Conservation (phyloP, 371 early-diverging fungal species). For the Smittium mucronatum region DNA sequence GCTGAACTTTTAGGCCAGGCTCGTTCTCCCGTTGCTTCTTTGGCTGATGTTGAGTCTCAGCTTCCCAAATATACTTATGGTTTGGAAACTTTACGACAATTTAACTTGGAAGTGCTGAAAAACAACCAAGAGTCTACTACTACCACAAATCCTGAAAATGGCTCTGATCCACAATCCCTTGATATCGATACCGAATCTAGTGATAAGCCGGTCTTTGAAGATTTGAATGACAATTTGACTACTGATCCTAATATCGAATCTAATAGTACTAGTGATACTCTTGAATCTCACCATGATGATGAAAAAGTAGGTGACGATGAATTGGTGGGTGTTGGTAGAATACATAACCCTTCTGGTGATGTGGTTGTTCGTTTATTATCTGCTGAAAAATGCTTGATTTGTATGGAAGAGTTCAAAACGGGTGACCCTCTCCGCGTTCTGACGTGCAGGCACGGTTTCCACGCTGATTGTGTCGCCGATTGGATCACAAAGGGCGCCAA, state of each 20-base stretch:
- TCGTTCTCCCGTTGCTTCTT: background rate
- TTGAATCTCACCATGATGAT: background rate
- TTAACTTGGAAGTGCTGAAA: background rate
- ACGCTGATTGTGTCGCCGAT: conserved; percentile 22
- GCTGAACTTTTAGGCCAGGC: conserved; percentile 8
- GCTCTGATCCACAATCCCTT: background rate
- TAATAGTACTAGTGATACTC: background rate
- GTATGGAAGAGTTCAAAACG: conserved; percentile 23
- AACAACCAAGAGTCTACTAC: background rate
- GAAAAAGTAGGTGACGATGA: background rate
- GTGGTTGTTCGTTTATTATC: conserved; percentile 17
- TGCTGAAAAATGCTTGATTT: conserved; percentile 29
- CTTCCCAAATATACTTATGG: conserved; percentile 4
- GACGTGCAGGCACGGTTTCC: conserved; percentile 24
- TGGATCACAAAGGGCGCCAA: conserved; percentile 33
- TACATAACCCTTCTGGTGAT: background rate
- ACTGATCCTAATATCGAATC: no score
- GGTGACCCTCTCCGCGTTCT: conserved; percentile 26
- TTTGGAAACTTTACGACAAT: background rate
- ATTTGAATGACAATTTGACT: background rate
- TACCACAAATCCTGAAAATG: background rate
- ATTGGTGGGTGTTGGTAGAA: background rate
- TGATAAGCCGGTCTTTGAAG: background rate
- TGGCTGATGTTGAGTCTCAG: conserved; percentile 9
- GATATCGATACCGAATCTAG: no score